A percentile compares a stretch with the other conserved stretches of the same genome.
Conservation (phyloP, 2,329 filamentous ascomycete species). For the Neofusicoccum laricinum region DNA sequence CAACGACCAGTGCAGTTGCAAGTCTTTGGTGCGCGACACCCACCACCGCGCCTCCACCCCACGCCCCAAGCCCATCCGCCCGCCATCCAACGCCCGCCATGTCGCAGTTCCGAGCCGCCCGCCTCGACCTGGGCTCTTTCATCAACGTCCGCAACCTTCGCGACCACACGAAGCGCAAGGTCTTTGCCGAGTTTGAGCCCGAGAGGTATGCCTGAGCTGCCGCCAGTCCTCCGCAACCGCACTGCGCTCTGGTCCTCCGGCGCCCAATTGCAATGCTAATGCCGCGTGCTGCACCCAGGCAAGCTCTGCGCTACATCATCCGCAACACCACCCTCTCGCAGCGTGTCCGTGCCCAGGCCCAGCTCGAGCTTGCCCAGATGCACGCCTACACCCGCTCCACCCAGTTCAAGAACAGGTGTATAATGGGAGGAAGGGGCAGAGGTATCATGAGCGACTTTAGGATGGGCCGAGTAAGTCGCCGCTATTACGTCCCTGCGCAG, state of each 20-base stretch:
- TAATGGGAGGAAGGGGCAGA: slow-evolving; percentile 83
- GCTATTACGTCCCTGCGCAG: neutral
- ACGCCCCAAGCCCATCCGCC: neutral
- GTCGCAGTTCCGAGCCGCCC: slow-evolving; percentile 82
- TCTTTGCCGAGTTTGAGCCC: slow-evolving; percentile 80
- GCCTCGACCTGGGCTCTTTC: slow-evolving; percentile 83
- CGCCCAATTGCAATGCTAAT: slow-evolving; percentile 73
- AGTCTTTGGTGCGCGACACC: neutral
- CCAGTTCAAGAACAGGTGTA: slow-evolving; percentile 91
- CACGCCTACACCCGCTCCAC: slow-evolving; percentile 91
- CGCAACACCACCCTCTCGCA: slow-evolving; percentile 84
- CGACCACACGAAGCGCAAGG: slow-evolving; percentile 95
- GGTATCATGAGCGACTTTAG: slow-evolving; percentile 94
- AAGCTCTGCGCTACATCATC: slow-evolving; percentile 79
- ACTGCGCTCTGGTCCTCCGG: slow-evolving; percentile 35
- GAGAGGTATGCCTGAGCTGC: slow-evolving; percentile 63
- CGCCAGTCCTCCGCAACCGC: neutral
- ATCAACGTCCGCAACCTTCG: slow-evolving; percentile 84
- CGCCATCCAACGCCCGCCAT: slow-evolving; percentile 28
- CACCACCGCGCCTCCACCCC: neutral
- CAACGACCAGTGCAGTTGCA: neutral
- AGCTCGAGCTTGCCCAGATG: slow-evolving; percentile 92
- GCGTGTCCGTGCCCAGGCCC: slow-evolving; percentile 82
- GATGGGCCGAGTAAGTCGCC: slow-evolving; percentile 75
- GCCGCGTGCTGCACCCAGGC: slow-evolving; percentile 51